Percentiles rank a stretch among this genome's conserved stretches.
phyloP scores from a whole-genome alignment of 148 eudicot genomes.

The Fagopyrum homotropicum region DNA sequence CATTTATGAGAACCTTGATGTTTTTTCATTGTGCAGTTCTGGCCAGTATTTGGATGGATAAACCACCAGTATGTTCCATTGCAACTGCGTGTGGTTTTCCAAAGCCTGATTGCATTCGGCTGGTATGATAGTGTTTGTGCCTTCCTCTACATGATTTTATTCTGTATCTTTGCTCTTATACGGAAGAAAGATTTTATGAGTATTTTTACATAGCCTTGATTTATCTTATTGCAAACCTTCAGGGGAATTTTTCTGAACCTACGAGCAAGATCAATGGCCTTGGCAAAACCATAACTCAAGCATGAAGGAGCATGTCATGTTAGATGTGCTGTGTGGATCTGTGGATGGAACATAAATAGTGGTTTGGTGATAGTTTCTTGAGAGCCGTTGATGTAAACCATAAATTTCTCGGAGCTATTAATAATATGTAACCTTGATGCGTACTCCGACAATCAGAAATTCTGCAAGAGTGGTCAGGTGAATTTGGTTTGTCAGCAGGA shows the following conservation, averaged over 20 bases:
- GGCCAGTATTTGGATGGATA: constrained; percentile 92
- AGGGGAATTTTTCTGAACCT: constrained; percentile 93
- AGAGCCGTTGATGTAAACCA: neutral
- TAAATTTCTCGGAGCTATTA: neutral
- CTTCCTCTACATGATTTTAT: neutral
- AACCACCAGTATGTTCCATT: constrained; percentile 86
- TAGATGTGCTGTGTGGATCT: neutral
- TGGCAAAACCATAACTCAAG: constrained; percentile 34
- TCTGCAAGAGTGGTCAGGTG: neutral
- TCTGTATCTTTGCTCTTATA: neutral
- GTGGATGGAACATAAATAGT: neutral
- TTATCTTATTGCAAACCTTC: constrained; percentile 14
- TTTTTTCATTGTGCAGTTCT: constrained; percentile 43
- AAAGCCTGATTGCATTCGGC: constrained; percentile 68
- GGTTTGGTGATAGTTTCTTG: constrained; percentile 3
- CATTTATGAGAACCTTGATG: neutral
- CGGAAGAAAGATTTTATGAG: neutral
- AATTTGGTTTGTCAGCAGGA: neutral
- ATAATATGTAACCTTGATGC: neutral
- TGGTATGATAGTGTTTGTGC: constrained; percentile 37
- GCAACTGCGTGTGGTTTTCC: constrained; percentile 83
- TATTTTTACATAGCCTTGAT: neutral
- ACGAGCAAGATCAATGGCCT: constrained; percentile 56
- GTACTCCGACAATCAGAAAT: neutral
- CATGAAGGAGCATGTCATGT: neutral